These are phyloP conservation scores for Neofusicoccum laricinum DNA, from an alignment of 2,329 filamentous ascomycete genomes.

Conservation along the genomic window DNA sequence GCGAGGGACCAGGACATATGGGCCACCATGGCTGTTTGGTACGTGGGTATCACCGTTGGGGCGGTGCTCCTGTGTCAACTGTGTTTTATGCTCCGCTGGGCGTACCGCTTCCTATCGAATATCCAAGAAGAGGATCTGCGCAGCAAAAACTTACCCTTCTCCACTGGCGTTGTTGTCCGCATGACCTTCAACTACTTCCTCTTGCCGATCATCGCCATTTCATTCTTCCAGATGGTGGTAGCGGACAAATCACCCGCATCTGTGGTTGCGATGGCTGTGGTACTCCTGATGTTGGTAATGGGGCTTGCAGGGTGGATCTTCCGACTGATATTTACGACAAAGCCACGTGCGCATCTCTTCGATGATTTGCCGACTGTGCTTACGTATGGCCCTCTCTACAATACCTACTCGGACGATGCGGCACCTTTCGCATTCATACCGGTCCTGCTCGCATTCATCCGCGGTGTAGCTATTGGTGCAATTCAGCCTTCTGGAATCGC, in stretches of 20 bases:
- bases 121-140: constrained; percentile 82
- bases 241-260: constrained; percentile 65
- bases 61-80: constrained; percentile 70
- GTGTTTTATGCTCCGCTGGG: constrained; percentile 74
- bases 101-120: constrained; percentile 67
- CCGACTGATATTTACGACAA: constrained; percentile 73
- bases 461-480: constrained; percentile 87
- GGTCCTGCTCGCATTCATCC: constrained; percentile 77
- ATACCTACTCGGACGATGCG: constrained; percentile 93
- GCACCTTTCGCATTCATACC: constrained; percentile 87
- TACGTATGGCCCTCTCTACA: constrained; percentile 89
- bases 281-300: constrained; percentile 71
- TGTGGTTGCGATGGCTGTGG: constrained; percentile 69
- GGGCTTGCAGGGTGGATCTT: constrained; percentile 76
- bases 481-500: constrained; percentile 91
- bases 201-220: constrained; percentile 79
- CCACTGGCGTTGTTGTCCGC: constrained; percentile 58
- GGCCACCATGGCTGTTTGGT: constrained; percentile 91
- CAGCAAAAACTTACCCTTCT: constrained; percentile 87
- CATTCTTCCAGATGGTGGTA: constrained; percentile 86
- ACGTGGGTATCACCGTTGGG: constrained; percentile 70
- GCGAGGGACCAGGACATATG: constrained; percentile 74
- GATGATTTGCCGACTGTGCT: constrained; percentile 89
- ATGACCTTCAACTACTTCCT: constrained; percentile 92
- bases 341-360: constrained; percentile 82